Evolutionary conservation across 306 rosid species (phyloP).

Genomic region (Medicago lupulina): DNA sequence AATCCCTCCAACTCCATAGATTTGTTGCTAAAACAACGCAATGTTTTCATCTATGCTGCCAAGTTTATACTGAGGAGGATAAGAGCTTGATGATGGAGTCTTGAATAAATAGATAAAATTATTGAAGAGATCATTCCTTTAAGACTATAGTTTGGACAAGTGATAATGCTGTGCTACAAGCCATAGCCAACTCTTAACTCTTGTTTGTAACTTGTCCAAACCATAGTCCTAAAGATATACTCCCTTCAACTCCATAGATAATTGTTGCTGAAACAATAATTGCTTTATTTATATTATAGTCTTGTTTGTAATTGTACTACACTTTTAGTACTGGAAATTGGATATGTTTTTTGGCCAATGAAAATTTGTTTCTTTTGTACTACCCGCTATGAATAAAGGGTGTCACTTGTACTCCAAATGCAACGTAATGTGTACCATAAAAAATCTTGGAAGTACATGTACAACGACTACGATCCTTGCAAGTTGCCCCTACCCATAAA

Average conservation of each 20-base stretch:
- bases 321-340: not conserved
- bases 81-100: too few species aligned
- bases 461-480: too few species aligned
- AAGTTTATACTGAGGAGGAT: too few species aligned
- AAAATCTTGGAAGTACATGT: too few species aligned
- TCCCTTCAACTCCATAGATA: conserved; percentile 3
- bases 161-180: not conserved
- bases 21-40: too few species aligned
- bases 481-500: too few species aligned
- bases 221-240: conserved; percentile 45
- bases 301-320: not conserved
- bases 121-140: conserved; percentile 27
- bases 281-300: not conserved
- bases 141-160: conserved; percentile 37
- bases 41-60: too few species aligned
- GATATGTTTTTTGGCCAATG: not conserved
- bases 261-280: not conserved
- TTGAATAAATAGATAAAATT: too few species aligned
- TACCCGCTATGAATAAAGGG: not conserved
- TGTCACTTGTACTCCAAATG: not conserved
- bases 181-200: not conserved
- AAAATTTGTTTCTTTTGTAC: not conserved
- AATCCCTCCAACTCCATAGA: conserved; percentile 10
- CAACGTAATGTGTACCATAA: too few species aligned
- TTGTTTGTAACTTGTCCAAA: conserved; percentile 37